Evolutionary conservation across 768 basidiomycete genomes (phyloP).

Genomic region (Coprinopsis cinerea): DNA sequence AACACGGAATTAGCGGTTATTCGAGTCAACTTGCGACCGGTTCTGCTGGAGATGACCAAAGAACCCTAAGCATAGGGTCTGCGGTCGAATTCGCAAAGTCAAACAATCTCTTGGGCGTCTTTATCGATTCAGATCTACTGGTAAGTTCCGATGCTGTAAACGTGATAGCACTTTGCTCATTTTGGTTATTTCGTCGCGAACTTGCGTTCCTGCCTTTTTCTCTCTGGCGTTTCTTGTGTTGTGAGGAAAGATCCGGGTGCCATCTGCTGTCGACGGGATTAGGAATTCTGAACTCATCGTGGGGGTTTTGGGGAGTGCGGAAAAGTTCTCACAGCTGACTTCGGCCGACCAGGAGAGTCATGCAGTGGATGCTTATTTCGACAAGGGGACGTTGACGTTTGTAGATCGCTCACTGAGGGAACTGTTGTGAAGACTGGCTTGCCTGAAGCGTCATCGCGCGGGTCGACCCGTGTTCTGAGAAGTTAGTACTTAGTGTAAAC

Average conservation of each 20-base stretch:
- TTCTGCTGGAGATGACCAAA: constrained; percentile 34
- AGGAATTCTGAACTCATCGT: constrained; percentile 86
- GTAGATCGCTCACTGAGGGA: constrained; percentile 56
- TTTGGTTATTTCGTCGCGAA: background rate
- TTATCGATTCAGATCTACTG: constrained; percentile 81
- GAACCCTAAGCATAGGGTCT: constrained; percentile 70
- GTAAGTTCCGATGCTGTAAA: constrained; percentile 40
- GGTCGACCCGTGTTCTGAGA: background rate
- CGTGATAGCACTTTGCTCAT: background rate
- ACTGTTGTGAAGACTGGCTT: constrained; percentile 16
- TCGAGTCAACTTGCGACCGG: constrained; percentile 11
- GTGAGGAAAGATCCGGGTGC: constrained; percentile 65
- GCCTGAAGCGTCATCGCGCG: background rate
- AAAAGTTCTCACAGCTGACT: constrained; percentile 32
- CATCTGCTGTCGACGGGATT: constrained; percentile 83
- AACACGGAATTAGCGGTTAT: constrained; percentile 27
- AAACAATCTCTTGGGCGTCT: constrained; percentile 90
- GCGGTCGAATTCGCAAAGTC: constrained; percentile 90
- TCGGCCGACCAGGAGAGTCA: constrained; percentile 36
- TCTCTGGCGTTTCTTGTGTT: background rate
- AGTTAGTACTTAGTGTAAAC: background rate
- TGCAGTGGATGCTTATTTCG: constrained; percentile 65
- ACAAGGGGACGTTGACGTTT: constrained; percentile 57
- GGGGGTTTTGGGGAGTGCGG: constrained; percentile 67
- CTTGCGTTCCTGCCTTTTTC: constrained; percentile 6